phyloP scores from a whole-genome alignment of 164 flowering plant species.

The Buxus sempervirens region DNA sequence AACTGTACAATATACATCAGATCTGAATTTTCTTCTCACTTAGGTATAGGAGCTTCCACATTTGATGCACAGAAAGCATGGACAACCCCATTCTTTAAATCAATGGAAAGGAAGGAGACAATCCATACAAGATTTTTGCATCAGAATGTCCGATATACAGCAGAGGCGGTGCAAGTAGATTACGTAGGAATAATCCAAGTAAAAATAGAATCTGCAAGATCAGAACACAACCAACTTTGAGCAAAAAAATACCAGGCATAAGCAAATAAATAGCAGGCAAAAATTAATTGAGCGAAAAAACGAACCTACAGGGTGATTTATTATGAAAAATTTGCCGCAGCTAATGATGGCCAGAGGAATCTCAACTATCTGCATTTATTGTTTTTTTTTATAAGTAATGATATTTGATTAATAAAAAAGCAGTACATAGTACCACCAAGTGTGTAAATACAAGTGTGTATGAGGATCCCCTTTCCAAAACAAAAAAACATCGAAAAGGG shows the following conservation, averaged over 20 bases:
- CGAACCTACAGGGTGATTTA: slow-evolving; percentile 8
- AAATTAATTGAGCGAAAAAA: not conserved
- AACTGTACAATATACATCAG: slow-evolving; percentile 21
- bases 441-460: too few relatives aligned
- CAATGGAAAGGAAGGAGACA: not conserved
- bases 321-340: not conserved
- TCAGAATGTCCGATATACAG: not conserved
- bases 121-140: slow-evolving; percentile 15
- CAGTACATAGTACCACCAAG: too few relatives aligned
- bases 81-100: slow-evolving; percentile 8
- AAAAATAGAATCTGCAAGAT: slow-evolving; percentile 13
- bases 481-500: too few relatives aligned
- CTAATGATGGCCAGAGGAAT: slow-evolving; percentile 1
- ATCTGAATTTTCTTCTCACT: not conserved
- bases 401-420: too few relatives aligned
- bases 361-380: not conserved
- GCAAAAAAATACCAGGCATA: not conserved
- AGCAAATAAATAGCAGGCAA: not conserved
- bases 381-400: too few relatives aligned
- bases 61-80: slow-evolving; percentile 1
- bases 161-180: not conserved
- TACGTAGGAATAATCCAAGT: not conserved
- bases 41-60: slow-evolving; percentile 5
- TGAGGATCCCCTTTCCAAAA: too few relatives aligned
- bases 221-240: not conserved